Evolutionary conservation across 352 stramenopile genomes (phyloP), one percentile per base, ranked within the genome.

Genomic region (Phytopythium delawarense): DNA sequence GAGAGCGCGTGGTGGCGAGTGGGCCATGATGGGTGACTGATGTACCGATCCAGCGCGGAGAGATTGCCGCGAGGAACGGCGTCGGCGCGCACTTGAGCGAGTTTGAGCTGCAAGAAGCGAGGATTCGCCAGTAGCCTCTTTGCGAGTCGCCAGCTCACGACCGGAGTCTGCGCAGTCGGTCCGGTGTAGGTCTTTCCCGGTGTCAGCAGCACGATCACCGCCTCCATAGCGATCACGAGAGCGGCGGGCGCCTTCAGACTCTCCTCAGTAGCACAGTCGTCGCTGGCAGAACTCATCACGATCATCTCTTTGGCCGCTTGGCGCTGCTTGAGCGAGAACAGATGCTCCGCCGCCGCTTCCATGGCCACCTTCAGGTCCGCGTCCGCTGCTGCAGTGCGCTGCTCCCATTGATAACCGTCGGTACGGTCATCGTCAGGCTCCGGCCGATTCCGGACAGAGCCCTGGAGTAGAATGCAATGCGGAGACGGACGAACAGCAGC

Each of bases 201-300:
- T 12, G 86, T 95, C 15, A 96, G 67, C 6, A 95, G 53, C 20
- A 95, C 74, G 35, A 96, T 82, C 9, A 89, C 70, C 9, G 86
- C 79, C 57, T 96, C 86, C 76, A 94, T 87, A 13, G 92, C 79
- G 13, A 94, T 55, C 7, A 93, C 71, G 2, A 94, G 64, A 62
- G 48, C 39, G 59, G 57, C n/a, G 5, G 32, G 53, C 13, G 53
- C n/a, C 25, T 49, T 30, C 34, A 13, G 35, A 48, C 9, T 32
- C 16, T 15, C 18, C 4, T 25, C 15, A 20, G 16, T 18, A 53
- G 63, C 28, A 40, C 6, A 6, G 23, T 32, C 40, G 16, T 50
- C 55, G 25, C 37, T 28, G 13, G 8, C 20, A 0, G 28, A 4
- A 21, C 70, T 76, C 37, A 76, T 32, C 4, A 48, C 44, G 1